Conservation (phyloP, 1,139 yeast genomes). For the Protomyces gravidus region DNA sequence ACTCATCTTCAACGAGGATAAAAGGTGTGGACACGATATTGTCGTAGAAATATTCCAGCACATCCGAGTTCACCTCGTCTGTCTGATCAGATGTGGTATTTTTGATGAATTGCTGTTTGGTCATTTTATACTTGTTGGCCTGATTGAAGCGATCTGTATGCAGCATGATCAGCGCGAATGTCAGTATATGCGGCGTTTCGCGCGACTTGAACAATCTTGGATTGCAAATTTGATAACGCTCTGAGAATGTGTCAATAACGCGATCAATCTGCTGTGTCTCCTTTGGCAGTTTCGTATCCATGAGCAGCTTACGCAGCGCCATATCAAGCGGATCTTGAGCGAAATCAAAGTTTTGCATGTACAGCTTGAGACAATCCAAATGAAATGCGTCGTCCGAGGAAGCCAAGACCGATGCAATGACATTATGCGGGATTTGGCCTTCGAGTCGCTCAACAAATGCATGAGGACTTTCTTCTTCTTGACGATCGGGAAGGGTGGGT, state of each 20-base stretch:
- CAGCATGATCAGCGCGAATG: constrained; percentile 59
- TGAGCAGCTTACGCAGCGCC: constrained; percentile 55
- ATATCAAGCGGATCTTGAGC: constrained; percentile 56
- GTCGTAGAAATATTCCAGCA: constrained; percentile 55
- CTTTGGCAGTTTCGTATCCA: constrained; percentile 55
- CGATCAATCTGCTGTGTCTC: constrained; percentile 72
- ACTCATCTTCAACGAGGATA: constrained; percentile 43
- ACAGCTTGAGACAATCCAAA: constrained; percentile 43
- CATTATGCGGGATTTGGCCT: constrained; percentile 41
- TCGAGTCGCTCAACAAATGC: constrained; percentile 42
- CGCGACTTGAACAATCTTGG: constrained; percentile 42
- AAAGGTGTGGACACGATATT: constrained; percentile 59
- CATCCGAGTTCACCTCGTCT: constrained; percentile 45
- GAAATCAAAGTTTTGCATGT: constrained; percentile 48
- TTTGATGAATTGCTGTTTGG: constrained; percentile 55
- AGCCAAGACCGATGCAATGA: constrained; percentile 45
- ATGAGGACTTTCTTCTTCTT: constrained; percentile 41
- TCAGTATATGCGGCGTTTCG: constrained; percentile 54
- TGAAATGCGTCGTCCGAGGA: constrained; percentile 42
- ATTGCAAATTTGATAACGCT: constrained; percentile 47
- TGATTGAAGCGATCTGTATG: constrained; percentile 67
- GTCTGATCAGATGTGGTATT: constrained; percentile 42
- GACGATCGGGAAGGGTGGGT: constrained; percentile 39
- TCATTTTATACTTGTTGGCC: constrained; percentile 61
- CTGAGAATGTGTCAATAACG: constrained; percentile 53